Base-by-base conservation (phyloP, 768 basidiomycete species). In the Naganishia randhawae region DNA sequence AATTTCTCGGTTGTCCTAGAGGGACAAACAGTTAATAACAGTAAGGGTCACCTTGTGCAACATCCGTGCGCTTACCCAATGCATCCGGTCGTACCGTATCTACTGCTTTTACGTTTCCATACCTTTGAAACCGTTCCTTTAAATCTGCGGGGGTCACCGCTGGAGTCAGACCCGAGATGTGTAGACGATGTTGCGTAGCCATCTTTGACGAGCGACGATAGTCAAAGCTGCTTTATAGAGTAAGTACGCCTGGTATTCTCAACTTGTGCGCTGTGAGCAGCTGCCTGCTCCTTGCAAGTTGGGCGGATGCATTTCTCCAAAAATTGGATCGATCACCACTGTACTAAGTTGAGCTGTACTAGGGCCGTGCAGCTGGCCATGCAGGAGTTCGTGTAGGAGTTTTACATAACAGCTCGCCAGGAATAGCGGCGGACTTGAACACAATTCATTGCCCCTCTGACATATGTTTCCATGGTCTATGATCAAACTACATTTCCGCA, bases 91-190 rank as follows among this genome's bases (percentile, higher is more conserved):
- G 53, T 7, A 67, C 54, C 4, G 37, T 50, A n/a, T 67, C 66
- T 14, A 67, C 53, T 17, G 25, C 53, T 27, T 67, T 22, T 8
- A 67, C 66, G 25, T 33, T 35, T 17, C 66, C 66, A 32, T 33
- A 67, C 31, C 66, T 35, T 19, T 54, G 41, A 41, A 67, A 67
- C 22, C 66, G 66, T 31, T 67, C 66, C 27, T 54, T 53, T 17
- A 67, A 32, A 33, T 67, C 66, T 4, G 52, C 53, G 8, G 66
- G 53, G 29, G 37, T 57, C 8, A 67, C 45, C 25, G 32, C 33
- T 19, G 66, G 41, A 8, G 66, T 67, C 37, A 67, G 66, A 22
- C 66, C 66, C 39, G 39, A 52, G 14, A 67, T 67, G 22, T 67
- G 66, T 10, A 67, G 66, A 32, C 66, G 52, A 25, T 61, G 57